These are phyloP conservation scores for Aspergillus vadensis DNA, from an alignment of 2,329 filamentous ascomycete species.

Conservation along the genomic window DNA sequence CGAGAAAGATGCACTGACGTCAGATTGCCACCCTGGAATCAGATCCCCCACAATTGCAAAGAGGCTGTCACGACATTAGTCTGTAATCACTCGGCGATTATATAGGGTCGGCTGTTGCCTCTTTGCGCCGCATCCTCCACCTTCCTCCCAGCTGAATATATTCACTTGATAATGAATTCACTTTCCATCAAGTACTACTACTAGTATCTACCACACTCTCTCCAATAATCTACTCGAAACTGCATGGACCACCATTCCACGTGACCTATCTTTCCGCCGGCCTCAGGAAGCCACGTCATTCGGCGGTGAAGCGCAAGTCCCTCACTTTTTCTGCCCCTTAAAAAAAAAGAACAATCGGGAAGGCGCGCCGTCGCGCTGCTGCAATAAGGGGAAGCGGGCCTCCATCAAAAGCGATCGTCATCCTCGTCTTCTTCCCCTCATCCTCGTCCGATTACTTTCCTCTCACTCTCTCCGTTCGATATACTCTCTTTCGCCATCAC, in stretches of 20 bases:
- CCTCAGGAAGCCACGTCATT: not conserved
- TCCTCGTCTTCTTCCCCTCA: not conserved
- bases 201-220: not conserved
- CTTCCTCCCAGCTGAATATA: not conserved
- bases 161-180: not conserved
- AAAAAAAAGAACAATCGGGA: not conserved
- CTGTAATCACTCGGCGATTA: not conserved
- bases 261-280: not conserved
- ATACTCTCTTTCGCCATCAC: not conserved
- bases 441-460: not conserved
- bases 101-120: not conserved
- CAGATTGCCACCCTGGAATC: slow-evolving; percentile 7
- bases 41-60: slow-evolving; percentile 10
- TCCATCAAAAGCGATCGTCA: not conserved
- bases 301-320: not conserved
- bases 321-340: not conserved
- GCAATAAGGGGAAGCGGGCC: slow-evolving; percentile 5
- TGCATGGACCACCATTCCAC: not conserved
- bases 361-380: not conserved
- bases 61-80: not conserved
- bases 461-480: not conserved
- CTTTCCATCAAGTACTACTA: not conserved
- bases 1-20: slow-evolving; percentile 2
- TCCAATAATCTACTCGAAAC: not conserved
- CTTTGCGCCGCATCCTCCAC: not conserved